phyloP scores from a whole-genome alignment of 129 eudicot genomes.

The Flaveria brownii region DNA sequence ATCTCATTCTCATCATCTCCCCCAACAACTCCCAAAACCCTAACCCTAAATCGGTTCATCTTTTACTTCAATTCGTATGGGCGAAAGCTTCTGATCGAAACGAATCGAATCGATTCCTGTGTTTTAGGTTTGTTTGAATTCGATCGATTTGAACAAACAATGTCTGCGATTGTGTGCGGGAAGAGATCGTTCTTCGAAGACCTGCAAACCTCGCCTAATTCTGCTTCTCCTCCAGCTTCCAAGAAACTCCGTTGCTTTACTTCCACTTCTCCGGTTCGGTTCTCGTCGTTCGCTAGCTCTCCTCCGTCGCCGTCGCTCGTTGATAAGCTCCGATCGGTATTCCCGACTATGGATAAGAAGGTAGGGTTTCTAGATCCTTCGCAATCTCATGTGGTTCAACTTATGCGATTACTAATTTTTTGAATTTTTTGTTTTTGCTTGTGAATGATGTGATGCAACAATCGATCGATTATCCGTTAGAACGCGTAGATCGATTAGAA shows the following conservation, averaged over 20 bases:
- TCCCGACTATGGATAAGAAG: conserved; percentile 40
- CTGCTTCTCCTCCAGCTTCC: conserved; percentile 36
- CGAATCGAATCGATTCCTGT: conserved; percentile 22
- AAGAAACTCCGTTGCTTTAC: conserved; percentile 37
- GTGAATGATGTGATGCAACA: neutral
- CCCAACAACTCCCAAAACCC: conserved; percentile 34
- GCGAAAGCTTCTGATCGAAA: conserved; percentile 14
- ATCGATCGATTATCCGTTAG: neutral
- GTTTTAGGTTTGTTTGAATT: conserved; percentile 21
- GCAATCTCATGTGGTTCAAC: neutral
- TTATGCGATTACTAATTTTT: conserved; percentile 4
- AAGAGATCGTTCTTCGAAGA: conserved; percentile 53
- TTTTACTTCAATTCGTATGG: neutral
- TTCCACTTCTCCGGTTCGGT: conserved; percentile 42
- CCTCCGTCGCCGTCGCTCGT: conserved; percentile 39
- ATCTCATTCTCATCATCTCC: conserved; percentile 33
- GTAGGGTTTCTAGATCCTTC: neutral
- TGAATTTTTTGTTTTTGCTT: neutral
- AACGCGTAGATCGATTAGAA: neutral
- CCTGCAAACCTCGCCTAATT: conserved; percentile 35
- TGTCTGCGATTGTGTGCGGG: conserved; percentile 54
- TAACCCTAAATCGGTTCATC: conserved; percentile 26
- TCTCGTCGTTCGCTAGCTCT: conserved; percentile 31
- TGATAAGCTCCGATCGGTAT: conserved; percentile 36
- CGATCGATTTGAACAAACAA: conserved; percentile 33